A percentile compares a stretch with the other conserved stretches of the same genome.
Conservation (phyloP, 192 early-diverging fungal genomes). For the Umbelopsis isabellina region DNA sequence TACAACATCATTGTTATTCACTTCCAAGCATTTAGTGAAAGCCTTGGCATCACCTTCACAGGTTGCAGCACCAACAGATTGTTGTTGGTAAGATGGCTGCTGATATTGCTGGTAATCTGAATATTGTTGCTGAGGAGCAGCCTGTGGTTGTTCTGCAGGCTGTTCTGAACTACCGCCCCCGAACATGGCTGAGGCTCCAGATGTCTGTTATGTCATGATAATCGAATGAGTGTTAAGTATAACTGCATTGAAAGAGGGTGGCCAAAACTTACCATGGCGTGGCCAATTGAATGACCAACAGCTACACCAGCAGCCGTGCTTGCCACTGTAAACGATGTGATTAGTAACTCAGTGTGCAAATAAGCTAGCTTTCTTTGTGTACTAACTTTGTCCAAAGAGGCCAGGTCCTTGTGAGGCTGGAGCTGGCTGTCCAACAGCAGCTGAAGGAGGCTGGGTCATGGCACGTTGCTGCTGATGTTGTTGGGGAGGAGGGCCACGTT, state of each 20-base stretch:
- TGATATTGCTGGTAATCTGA: slow-evolving; percentile 43
- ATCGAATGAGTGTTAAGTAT: no score
- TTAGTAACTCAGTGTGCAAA: neutral
- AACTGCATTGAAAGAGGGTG: no score
- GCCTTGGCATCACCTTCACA: slow-evolving; percentile 80
- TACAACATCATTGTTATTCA: slow-evolving; percentile 75
- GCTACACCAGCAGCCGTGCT: slow-evolving; percentile 92
- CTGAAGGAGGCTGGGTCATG: slow-evolving; percentile 38
- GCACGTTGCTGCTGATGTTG: slow-evolving; percentile 45
- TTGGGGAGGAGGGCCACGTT: slow-evolving; percentile 40
- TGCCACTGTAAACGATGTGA: slow-evolving; percentile 57
- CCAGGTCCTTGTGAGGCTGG: slow-evolving; percentile 73
- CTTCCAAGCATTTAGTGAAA: slow-evolving; percentile 86
- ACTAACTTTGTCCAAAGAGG: slow-evolving; percentile 71
- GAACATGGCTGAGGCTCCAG: slow-evolving; percentile 47
- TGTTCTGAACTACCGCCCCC: slow-evolving; percentile 46
- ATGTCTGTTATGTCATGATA: neutral
- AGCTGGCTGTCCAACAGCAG: slow-evolving; percentile 57
- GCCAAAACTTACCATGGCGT: slow-evolving; percentile 43
- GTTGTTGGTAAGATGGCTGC: slow-evolving; percentile 34
- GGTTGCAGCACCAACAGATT: slow-evolving; percentile 34
- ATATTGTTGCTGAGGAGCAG: slow-evolving; percentile 30
- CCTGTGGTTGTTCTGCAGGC: slow-evolving; percentile 40
- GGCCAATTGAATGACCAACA: slow-evolving; percentile 81
- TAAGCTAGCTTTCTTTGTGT: neutral